A percentile compares a stretch with the other conserved stretches of the same genome.
Conservation (phyloP, 768 basidiomycete genomes). For the Scleroderma citrinum region DNA sequence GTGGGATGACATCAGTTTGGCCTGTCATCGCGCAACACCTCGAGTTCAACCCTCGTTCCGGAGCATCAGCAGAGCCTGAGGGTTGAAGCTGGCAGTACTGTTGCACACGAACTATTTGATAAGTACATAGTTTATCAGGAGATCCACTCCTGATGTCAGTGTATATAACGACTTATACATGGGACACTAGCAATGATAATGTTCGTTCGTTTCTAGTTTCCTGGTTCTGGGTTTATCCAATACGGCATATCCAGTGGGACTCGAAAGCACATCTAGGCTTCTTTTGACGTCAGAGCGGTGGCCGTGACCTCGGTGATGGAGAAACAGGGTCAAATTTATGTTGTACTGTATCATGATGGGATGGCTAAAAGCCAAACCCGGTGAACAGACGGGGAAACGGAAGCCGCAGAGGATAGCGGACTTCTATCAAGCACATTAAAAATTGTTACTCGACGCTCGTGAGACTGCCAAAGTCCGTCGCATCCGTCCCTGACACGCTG, state of each 20-base stretch:
- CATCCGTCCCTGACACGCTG: constrained; percentile 36
- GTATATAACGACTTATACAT: too few relatives aligned
- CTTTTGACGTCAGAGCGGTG: too few relatives aligned
- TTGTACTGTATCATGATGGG: too few relatives aligned
- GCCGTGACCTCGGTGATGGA: too few relatives aligned
- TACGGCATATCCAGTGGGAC: too few relatives aligned
- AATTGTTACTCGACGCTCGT: constrained; percentile 45
- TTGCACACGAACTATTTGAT: too few relatives aligned
- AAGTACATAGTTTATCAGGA: not conserved
- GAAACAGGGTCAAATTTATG: too few relatives aligned
- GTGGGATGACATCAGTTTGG: constrained; percentile 43
- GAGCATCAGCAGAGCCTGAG: constrained; percentile 12
- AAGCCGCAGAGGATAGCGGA: not conserved
- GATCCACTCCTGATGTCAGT: not conserved
- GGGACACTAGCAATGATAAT: too few relatives aligned
- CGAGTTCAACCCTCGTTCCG: constrained; percentile 47
- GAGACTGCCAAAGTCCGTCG: constrained; percentile 41
- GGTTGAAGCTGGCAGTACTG: not conserved
- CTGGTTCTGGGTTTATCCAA: too few relatives aligned
- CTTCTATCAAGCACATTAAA: constrained; percentile 1
- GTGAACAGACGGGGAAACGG: not conserved
- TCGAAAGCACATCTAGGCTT: too few relatives aligned
- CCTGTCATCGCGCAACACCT: constrained; percentile 58
- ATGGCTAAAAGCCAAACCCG: not conserved
- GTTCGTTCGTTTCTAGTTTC: too few relatives aligned